Conservation (phyloP, 257 asterid species). For the Solanum appendiculatum region DNA sequence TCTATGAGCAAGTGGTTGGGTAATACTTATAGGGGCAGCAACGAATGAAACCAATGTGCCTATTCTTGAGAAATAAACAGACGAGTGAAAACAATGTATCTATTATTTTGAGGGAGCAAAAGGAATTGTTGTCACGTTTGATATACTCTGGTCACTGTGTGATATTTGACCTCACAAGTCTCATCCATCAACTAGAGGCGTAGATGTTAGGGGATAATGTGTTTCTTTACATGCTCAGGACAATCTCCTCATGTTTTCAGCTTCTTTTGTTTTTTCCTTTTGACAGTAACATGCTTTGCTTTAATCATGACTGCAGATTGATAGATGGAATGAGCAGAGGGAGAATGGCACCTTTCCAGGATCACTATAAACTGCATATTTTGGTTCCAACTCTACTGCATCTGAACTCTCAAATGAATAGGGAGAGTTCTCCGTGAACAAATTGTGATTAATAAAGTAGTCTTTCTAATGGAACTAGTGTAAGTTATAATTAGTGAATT, state of each 20-base stretch:
- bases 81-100: background rate
- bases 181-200: background rate
- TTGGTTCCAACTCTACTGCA: background rate
- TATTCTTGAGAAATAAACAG: background rate
- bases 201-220: background rate
- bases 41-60: background rate
- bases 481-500: background rate
- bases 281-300: background rate
- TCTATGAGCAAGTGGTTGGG: background rate
- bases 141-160: background rate
- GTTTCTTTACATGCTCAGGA: background rate
- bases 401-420: slow-evolving; percentile 5
- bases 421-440: slow-evolving; percentile 16
- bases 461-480: slow-evolving; percentile 4
- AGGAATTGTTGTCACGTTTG: background rate
- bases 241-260: background rate
- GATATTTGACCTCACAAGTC: background rate
- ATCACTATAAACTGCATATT: slow-evolving; percentile 47
- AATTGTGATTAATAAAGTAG: slow-evolving; percentile 14
- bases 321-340: slow-evolving; percentile 97
- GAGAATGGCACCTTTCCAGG: slow-evolving; percentile 97
- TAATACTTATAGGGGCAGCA: background rate
- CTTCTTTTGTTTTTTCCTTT: background rate
- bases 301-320: slow-evolving; percentile 47
- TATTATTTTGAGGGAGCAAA: background rate